Base-by-base conservation (phyloP, 2,329 filamentous ascomycete species). In the Paraphaeosphaeria sporulosa region DNA sequence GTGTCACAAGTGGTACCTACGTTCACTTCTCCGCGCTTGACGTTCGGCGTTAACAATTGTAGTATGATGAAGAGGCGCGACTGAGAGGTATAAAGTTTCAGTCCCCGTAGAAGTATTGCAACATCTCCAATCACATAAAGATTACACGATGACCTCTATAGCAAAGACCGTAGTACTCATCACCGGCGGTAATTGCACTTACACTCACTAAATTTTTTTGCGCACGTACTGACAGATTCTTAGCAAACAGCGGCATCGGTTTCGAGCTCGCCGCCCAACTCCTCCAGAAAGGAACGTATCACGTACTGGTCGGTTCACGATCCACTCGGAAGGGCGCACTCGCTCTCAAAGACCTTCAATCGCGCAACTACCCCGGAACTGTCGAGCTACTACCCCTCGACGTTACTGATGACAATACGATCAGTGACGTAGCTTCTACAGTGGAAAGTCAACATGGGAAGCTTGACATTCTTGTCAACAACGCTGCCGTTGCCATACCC, bases 231-330 rank as follows among this genome's bases (percentile, higher is more conserved):
- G 47, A 34, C 43, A 25, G 21, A 19, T 1, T 30, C 6, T 9
- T 6, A 56, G 81, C 77, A 23, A 85, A 82, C 64, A 78, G 77
- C 55, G 83, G 83, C 55, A 83, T 85, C 27, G 83, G 84, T 32
- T 80, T 79, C 60, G 82, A 83, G 58, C 76, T 81, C 10, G 79
- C 78, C 7, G 72, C 75, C 53, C 71, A 78, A 40, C 74, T 79
- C 1, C 75, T 81, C 9, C 64, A 77, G 3, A 65, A 73, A 40
- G 71, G 69, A 34, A 67, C 64, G n/a, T 79, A 80, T 61, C 68
- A 73, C 48, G 67, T 75, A 7, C 61, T 74, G 9, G 43, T 75
- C 6, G 60, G 65, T 10, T 63, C 68, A 6, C 71, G 72, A 21
- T 68, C 64, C 9, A 27, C 58, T 6, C 34, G 60, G 3, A 72